These are phyloP conservation scores for Colletotrichum noveboracense DNA, from an alignment of 2,329 filamentous ascomycete genomes.

Conservation along the genomic window DNA sequence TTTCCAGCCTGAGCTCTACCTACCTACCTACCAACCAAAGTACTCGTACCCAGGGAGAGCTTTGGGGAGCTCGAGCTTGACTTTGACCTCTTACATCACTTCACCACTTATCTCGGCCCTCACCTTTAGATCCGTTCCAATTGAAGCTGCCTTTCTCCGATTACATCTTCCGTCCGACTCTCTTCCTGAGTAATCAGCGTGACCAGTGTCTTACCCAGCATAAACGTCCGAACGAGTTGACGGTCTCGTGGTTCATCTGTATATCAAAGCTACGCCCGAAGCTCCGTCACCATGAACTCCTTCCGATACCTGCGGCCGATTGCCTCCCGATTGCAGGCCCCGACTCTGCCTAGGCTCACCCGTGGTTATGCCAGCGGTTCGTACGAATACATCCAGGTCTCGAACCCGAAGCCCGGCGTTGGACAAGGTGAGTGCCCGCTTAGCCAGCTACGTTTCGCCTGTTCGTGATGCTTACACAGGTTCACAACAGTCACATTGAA, in stretches of 20 bases:
- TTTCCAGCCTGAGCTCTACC: conserved; percentile 27
- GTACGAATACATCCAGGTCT: conserved; percentile 86
- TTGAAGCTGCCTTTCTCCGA: not conserved
- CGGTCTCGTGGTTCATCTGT: not conserved
- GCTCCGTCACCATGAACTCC: conserved; percentile 49
- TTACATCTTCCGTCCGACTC: not conserved
- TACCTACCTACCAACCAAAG: not conserved
- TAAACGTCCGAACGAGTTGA: not conserved
- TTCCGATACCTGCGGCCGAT: conserved; percentile 65
- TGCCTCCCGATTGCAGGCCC: conserved; percentile 63
- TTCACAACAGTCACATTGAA: conserved; percentile 78
- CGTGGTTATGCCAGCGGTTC: conserved; percentile 54
- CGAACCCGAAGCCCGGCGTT: conserved; percentile 85
- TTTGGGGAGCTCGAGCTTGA: conserved; percentile 5
- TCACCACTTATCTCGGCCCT: not conserved
- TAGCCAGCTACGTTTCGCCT: conserved; percentile 11
- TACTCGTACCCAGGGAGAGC: not conserved
- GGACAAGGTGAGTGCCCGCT: conserved; percentile 71
- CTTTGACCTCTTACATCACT: conserved; percentile 8
- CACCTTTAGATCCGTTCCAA: not conserved
- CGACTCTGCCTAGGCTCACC: conserved; percentile 62
- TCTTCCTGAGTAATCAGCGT: not conserved
- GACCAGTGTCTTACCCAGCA: not conserved
- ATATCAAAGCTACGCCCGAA: not conserved
- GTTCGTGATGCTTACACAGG: not conserved